Base-by-base conservation (phyloP, 2,329 filamentous ascomycete genomes). In the Fusarium sterilihyphosum region DNA sequence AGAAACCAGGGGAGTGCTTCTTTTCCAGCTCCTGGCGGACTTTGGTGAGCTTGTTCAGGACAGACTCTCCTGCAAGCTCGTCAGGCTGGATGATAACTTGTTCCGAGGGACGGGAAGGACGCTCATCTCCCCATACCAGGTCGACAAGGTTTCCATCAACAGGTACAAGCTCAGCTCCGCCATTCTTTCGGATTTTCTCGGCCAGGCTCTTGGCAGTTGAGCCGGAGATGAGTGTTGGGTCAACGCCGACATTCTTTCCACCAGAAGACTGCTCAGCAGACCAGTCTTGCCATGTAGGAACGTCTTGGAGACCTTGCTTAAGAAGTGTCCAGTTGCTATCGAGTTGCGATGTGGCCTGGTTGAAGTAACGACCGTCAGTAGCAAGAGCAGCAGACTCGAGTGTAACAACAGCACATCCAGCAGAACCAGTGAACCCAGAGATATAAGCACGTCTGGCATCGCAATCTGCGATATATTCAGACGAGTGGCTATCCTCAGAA, bases 261-360 rank as follows among this genome's bases (percentile, higher is more conserved):
- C 91, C 93, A 57, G 93, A 90, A n/a, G 93, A 91, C 82, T 98
- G 93, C 80, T 96, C 93, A 40, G 93, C 92, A 22, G 92, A 91
- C 96, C 96, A 99, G 83, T 98, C 96, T 81, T 98, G 94, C 94
- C 96, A 99, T 1, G 96, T 98, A 3, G 94, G 96, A 16, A 98
- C 95, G 82, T 97, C 94, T 80, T 96, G 94, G 54, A 98, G 87
- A 11, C 96, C 96, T 79, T 97, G 94, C 86, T 98, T 99, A 71
- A 99, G 86, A 46, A 99, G 87, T 57, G 90, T 86, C 96, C 96
- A 99, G 83, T 98, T 98, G 78, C 84, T 85, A 82, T 98, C 96
- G 37, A 99, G 90, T 83, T 99, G 94, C 79, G 95, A 94, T 71
- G 91, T 87, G 33, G 96, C 96, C 83, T 99, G 96, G 85, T 97